phyloP scores from a whole-genome alignment of 441 rosid genomes.

The Populus hybrid region DNA sequence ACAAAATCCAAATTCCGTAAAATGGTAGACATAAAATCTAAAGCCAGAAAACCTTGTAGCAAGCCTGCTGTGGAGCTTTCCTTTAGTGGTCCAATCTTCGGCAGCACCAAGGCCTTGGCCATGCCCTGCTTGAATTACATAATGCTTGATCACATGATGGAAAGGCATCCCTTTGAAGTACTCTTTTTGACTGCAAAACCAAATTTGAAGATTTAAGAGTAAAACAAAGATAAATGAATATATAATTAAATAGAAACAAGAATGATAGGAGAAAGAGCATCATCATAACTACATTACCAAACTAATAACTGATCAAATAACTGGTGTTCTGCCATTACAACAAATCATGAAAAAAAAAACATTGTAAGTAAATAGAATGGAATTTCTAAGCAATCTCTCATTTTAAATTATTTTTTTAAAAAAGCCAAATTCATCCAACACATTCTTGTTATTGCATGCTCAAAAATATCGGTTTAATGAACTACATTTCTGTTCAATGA shows the following conservation, averaged over 20 bases:
- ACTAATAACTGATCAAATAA: not conserved
- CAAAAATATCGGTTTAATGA: not conserved
- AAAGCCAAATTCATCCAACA: not conserved
- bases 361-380: not conserved
- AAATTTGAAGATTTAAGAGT: not conserved
- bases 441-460: not conserved
- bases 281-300: not conserved
- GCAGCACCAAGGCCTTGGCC: constrained; percentile 45
- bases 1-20: not conserved
- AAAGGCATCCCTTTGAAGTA: constrained; percentile 80
- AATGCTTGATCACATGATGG: constrained; percentile 74
- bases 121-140: constrained; percentile 79
- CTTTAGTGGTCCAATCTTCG: constrained; percentile 79
- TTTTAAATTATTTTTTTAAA: not conserved
- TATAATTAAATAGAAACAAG: not conserved
- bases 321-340: not conserved
- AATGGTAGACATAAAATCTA: constrained; percentile 2
- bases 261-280: not conserved
- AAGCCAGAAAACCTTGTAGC: constrained; percentile 46
- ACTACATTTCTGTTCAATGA: not conserved
- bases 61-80: constrained; percentile 57
- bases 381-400: constrained; percentile 1
- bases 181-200: constrained; percentile 66
- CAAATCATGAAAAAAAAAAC: not conserved
- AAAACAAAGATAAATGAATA: not conserved